phyloP scores from a whole-genome alignment of 768 basidiomycete species.

The Psilocybe cyanescens region DNA sequence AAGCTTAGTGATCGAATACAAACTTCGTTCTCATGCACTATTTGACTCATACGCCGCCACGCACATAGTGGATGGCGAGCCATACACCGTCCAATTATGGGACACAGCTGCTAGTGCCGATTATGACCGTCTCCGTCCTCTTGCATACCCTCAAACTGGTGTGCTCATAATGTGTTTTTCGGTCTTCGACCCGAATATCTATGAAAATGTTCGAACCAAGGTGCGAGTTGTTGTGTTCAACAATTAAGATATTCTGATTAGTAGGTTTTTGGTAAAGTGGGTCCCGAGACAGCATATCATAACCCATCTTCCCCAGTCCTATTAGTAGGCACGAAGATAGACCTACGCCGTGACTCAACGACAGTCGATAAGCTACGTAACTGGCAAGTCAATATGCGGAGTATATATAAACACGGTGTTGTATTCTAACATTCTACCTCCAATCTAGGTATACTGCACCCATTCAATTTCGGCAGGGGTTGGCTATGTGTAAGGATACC shows the following conservation, averaged over 20 bases:
- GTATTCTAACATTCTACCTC: no score
- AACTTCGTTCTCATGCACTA: no score
- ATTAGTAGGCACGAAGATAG: slow-evolving; percentile 4
- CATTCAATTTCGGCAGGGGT: neutral
- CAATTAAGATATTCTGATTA: no score
- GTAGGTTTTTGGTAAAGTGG: neutral
- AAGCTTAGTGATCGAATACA: no score
- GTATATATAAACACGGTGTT: no score
- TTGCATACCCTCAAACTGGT: slow-evolving; percentile 3
- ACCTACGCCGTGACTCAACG: neutral
- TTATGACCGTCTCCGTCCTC: slow-evolving; percentile 4
- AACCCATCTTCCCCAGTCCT: neutral
- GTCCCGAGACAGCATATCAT: neutral
- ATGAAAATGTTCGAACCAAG: neutral
- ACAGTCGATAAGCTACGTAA: neutral
- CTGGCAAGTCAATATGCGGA: neutral
- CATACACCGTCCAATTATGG: neutral
- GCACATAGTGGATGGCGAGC: neutral
- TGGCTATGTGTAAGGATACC: neutral
- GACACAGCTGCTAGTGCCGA: slow-evolving; percentile 4
- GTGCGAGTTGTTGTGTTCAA: neutral
- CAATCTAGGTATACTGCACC: neutral
- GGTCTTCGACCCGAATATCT: slow-evolving; percentile 1
- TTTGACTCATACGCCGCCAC: no score
- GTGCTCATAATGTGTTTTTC: slow-evolving; percentile 10